Evolutionary conservation across 345 rosid genomes (phyloP), one percentile per base, ranked within the genome.

Genomic region (Aquilaria sinensis): DNA sequence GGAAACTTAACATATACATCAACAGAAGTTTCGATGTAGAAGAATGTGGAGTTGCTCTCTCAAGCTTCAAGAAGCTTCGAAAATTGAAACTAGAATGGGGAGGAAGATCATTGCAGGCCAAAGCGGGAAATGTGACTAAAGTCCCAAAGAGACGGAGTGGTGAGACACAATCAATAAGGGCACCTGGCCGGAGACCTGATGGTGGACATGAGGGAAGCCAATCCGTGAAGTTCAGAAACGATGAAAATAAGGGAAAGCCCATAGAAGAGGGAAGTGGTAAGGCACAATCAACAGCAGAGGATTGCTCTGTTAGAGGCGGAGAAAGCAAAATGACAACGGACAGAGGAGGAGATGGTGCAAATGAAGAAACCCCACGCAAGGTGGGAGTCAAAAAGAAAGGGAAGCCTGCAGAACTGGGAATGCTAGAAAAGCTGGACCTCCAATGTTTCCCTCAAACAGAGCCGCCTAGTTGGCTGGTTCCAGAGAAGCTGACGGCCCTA

Each of bases 51-150:
- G 1, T 0, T 12, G 69, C 5, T n/a, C 47, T 80, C 6, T 1
- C 6, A 8, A 8, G 2, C 1, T 67, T 76, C 3, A 0, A 4
- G 2, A 10, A 0, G 0, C 75, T 80, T 32, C 50, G 47, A 52
- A 76, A 72, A 57, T 58, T 78, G 59, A 72, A 65, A 61, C 63
- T 83, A n/a, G 66, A 59, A 2, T 77, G 83, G 87, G 81, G 80
- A 67, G 78, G 74, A 34, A 67, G 61, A 9, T 13, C 7, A 63
- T 49, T 33, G 12, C 32, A 49, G 51, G 15, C 10, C 23, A 49
- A 31, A 34, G 2, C 12, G 49, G 8, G 8, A 9, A 9, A 37
- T 37, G 43, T 4, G 8, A 37, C 43, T 37, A 37, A 37, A 37
- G 8, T 37, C 43, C 50, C 41, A 7, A 46, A 45, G 41, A 37